phyloP scores from a whole-genome alignment of 768 basidiomycete genomes.

The Austroboletus eburneus region DNA sequence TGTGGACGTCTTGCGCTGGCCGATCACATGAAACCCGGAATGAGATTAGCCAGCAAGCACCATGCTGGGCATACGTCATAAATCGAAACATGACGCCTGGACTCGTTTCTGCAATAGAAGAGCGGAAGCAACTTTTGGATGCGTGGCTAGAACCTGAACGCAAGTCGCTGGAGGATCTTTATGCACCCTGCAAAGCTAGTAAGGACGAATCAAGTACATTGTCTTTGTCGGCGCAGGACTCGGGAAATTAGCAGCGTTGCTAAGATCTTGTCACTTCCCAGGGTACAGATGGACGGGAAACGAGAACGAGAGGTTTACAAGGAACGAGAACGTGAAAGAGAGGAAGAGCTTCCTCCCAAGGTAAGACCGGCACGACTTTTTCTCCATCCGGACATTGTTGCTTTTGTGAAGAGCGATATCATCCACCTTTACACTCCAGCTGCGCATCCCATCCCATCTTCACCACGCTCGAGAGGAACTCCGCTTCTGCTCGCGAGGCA shows the following conservation, averaged over 20 bases:
- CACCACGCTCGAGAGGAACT: background rate
- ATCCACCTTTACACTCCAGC: background rate
- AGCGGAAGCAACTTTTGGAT: background rate
- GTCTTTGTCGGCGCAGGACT: background rate
- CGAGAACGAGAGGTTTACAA: too few relatives aligned
- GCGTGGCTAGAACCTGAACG: background rate
- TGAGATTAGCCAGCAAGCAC: background rate
- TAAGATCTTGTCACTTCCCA: background rate
- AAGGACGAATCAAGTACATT: background rate
- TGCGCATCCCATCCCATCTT: background rate
- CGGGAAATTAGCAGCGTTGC: background rate
- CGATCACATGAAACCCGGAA: background rate
- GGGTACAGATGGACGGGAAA: too few relatives aligned
- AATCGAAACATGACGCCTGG: background rate
- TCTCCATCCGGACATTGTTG: background rate
- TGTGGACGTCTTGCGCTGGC: background rate
- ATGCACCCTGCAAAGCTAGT: background rate
- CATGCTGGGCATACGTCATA: background rate
- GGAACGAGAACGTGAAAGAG: too few relatives aligned
- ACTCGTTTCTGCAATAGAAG: background rate
- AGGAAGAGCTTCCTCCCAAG: background rate
- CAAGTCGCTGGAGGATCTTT: background rate
- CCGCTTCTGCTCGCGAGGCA: background rate
- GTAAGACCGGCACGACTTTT: background rate
- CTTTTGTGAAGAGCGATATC: background rate